Evolutionary conservation across 1,139 yeast genomes (phyloP).

Genomic region (Zygoascus hellenicus): DNA sequence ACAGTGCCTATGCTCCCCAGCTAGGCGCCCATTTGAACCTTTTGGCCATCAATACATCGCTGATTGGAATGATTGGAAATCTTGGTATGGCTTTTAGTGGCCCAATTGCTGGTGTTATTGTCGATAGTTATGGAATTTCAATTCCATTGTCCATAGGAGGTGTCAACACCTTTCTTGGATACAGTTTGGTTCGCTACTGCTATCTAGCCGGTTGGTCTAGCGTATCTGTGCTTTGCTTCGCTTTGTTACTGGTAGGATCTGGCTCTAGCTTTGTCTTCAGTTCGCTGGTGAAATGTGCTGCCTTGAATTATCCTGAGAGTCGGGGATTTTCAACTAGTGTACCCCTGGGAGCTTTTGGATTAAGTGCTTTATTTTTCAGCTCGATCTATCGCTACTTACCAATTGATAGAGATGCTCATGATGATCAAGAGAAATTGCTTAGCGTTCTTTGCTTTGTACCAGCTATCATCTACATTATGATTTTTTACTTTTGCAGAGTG

Average conservation of each 20-base stretch:
- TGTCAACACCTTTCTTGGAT: conserved; percentile 29
- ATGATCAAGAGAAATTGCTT: conserved; percentile 23
- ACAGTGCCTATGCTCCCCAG: conserved; percentile 62
- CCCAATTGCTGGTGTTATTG: conserved; percentile 54
- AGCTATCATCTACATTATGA: conserved; percentile 23
- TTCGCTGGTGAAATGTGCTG: conserved; percentile 40
- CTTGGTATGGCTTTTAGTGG: conserved; percentile 56
- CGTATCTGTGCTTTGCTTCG: conserved; percentile 27
- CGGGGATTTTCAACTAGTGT: conserved; percentile 39
- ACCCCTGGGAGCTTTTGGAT: conserved; percentile 41
- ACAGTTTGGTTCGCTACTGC: conserved; percentile 26
- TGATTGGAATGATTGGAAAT: conserved; percentile 55
- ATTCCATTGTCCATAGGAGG: conserved; percentile 31
- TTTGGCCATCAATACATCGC: conserved; percentile 50
- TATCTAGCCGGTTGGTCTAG: conserved; percentile 22
- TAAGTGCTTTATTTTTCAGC: conserved; percentile 37
- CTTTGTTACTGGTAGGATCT: conserved; percentile 33
- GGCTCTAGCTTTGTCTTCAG: conserved; percentile 38
- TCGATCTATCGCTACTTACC: conserved; percentile 17
- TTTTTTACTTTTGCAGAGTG: conserved; percentile 24
- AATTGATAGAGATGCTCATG: conserved; percentile 13
- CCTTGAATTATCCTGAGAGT: conserved; percentile 35
- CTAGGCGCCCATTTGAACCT: conserved; percentile 48
- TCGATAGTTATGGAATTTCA: conserved; percentile 45
- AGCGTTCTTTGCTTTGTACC: conserved; percentile 32